These are phyloP conservation scores for Paraphoma chrysanthemicola DNA, from an alignment of 2,329 filamentous ascomycete genomes.

Conservation along the genomic window DNA sequence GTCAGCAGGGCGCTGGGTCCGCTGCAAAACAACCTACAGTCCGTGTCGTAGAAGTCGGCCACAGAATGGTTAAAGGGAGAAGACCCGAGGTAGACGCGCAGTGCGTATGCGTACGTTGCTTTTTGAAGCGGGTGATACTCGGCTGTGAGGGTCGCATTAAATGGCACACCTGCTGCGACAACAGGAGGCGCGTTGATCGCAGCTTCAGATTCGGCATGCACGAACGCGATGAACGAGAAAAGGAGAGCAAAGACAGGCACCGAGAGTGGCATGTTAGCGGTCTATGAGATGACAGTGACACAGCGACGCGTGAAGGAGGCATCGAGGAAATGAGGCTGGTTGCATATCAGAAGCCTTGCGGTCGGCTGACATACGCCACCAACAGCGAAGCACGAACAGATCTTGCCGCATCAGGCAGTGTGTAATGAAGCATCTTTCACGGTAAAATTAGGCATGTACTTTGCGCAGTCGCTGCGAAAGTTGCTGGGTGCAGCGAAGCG, in stretches of 20 bases:
- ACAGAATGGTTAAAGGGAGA: conserved; percentile 5
- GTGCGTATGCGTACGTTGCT: conserved; percentile 7
- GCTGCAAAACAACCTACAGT: background rate
- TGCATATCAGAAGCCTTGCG: too few species aligned
- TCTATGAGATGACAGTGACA: too few species aligned
- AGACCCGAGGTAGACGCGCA: conserved; percentile 18
- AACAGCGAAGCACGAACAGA: too few species aligned
- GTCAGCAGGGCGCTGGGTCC: background rate
- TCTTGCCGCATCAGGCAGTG: too few species aligned
- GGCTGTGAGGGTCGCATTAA: conserved; percentile 11
- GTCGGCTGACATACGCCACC: too few species aligned
- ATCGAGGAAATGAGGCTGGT: too few species aligned
- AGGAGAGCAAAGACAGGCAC: background rate
- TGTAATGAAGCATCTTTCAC: too few species aligned
- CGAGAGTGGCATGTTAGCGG: background rate
- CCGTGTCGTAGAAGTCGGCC: background rate
- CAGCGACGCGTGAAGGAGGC: too few species aligned
- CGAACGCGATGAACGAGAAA: background rate
- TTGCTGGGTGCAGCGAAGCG: too few species aligned
- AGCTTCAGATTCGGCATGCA: background rate
- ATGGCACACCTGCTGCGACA: conserved; percentile 9
- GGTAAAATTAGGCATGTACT: too few species aligned
- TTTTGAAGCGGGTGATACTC: conserved; percentile 8
- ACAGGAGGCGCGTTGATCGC: conserved; percentile 9
- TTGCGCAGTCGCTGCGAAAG: too few species aligned